Conservation (phyloP, 192 early-diverging fungal genomes). For the Ambispora gerdemannii region DNA sequence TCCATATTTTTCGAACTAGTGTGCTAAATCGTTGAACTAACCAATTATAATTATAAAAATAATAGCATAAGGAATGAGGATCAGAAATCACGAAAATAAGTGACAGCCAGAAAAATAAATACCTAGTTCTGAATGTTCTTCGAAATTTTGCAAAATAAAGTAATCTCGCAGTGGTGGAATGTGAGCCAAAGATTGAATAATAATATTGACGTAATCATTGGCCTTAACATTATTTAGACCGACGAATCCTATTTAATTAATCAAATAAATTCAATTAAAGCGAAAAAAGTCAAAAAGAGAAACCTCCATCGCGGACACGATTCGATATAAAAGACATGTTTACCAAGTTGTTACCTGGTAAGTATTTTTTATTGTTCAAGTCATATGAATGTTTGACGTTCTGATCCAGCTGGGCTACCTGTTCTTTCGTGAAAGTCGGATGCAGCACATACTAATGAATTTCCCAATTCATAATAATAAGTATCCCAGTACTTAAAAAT, state of each 20-base stretch:
- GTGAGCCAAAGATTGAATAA: constrained; percentile 85
- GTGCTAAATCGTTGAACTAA: constrained; percentile 71
- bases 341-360: constrained; percentile 57
- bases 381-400: constrained; percentile 63
- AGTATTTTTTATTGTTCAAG: constrained; percentile 78
- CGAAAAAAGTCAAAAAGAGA: neutral
- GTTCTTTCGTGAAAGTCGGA: constrained; percentile 69
- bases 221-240: constrained; percentile 93
- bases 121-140: constrained; percentile 50
- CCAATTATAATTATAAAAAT: neutral
- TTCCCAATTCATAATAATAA: neutral
- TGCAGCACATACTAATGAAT: constrained; percentile 70
- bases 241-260: constrained; percentile 66
- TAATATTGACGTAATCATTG: constrained; percentile 93
- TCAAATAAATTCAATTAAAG: neutral
- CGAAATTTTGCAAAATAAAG: constrained; percentile 65
- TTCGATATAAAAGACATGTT: too few species aligned
- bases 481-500: neutral
- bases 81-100: neutral
- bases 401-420: constrained; percentile 69
- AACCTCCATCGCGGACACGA: too few species aligned
- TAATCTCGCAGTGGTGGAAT: constrained; percentile 81
- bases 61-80: neutral
- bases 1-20: constrained; percentile 90
- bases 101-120: constrained; percentile 1